A percentile compares a stretch with the other conserved stretches of the same genome.
Evolutionary conservation across 2,329 filamentous ascomycete species (phyloP).

Genomic region (Botryotinia calthae): DNA sequence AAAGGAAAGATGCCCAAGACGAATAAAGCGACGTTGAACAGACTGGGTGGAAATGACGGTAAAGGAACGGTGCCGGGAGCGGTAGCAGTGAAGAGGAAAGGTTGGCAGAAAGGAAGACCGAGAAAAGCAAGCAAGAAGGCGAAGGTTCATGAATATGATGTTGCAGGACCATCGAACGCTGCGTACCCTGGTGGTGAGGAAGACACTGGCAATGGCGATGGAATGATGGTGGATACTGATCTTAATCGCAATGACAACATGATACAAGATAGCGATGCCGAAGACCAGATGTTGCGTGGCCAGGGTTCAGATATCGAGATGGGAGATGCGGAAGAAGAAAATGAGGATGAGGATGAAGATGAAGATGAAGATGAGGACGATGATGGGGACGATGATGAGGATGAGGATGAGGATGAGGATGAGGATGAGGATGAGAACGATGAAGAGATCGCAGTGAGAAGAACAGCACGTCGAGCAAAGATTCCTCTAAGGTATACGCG

Average conservation of each 20-base stretch:
- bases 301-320: neutral
- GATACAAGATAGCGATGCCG: neutral
- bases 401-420: neutral
- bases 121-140: conserved; percentile 24
- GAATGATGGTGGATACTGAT: neutral
- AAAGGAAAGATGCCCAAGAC: conserved; percentile 21
- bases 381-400: neutral
- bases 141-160: neutral
- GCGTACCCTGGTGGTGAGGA: neutral
- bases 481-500: conserved; percentile 1
- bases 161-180: neutral
- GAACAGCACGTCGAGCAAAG: neutral
- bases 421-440: neutral
- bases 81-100: neutral
- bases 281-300: neutral
- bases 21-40: conserved; percentile 30
- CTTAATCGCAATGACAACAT: neutral
- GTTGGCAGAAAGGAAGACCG: conserved; percentile 12
- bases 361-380: neutral
- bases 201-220: too few relatives aligned
- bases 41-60: conserved; percentile 22
- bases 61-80: conserved; percentile 18
- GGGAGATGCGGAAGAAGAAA: neutral
- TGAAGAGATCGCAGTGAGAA: neutral
- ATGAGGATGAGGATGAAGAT: neutral